Evolutionary conservation across 805 yeast species (phyloP).

Genomic region (Blastobotrys peoriensis): DNA sequence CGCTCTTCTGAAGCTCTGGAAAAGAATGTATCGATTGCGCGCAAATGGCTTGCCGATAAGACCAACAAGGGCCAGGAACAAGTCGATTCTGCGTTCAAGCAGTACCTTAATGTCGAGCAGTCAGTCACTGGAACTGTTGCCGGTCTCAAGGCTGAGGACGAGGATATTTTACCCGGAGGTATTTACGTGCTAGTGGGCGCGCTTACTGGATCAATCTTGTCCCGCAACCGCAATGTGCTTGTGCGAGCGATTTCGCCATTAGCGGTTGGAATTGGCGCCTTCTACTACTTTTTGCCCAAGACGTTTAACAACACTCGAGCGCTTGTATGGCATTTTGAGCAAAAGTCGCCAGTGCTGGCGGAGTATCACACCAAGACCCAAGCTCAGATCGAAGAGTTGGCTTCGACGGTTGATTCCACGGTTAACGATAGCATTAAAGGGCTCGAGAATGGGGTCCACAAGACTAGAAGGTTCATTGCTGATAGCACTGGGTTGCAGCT

Average conservation of each 20-base stretch:
- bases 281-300: conserved; percentile 63
- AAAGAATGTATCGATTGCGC: conserved; percentile 39
- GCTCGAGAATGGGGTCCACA: conserved; percentile 35
- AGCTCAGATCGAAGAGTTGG: conserved; percentile 40
- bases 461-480: conserved; percentile 41
- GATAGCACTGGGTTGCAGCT: conserved; percentile 63
- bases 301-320: conserved; percentile 58
- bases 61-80: conserved; percentile 33
- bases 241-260: conserved; percentile 54
- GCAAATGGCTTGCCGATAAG: conserved; percentile 38
- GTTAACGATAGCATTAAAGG: conserved; percentile 34
- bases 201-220: conserved; percentile 63
- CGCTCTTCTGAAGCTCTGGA: conserved; percentile 49
- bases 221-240: conserved; percentile 59
- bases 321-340: conserved; percentile 56
- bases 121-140: conserved; percentile 57
- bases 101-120: conserved; percentile 55
- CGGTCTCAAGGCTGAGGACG: conserved; percentile 55
- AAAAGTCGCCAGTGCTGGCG: conserved; percentile 59
- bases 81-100: conserved; percentile 43
- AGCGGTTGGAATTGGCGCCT: conserved; percentile 55
- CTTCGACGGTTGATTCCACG: conserved; percentile 39
- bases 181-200: conserved; percentile 64
- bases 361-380: conserved; percentile 49
- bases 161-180: conserved; percentile 65